These are phyloP conservation scores for Noccaea bulbosa DNA, from an alignment of 345 rosid species.

Conservation along the genomic window DNA sequence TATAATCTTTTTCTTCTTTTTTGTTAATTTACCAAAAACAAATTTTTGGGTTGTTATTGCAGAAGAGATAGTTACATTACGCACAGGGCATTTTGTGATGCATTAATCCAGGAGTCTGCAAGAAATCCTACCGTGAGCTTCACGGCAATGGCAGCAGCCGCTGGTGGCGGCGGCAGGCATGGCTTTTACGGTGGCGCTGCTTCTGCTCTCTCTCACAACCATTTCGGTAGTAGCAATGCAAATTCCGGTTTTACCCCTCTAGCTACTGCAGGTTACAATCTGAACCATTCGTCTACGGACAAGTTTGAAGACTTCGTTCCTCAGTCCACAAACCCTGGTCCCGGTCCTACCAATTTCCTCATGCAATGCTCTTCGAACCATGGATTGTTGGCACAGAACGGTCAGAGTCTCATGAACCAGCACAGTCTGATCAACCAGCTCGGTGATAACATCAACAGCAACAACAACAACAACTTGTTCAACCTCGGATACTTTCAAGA, in stretches of 20 bases:
- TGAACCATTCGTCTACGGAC: constrained; percentile 39
- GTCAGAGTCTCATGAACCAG: constrained; percentile 41
- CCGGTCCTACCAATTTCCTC: constrained; percentile 44
- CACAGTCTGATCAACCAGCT: constrained; percentile 32
- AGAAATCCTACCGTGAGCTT: constrained; percentile 58
- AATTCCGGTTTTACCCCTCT: constrained; percentile 33
- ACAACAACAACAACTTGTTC: constrained; percentile 40
- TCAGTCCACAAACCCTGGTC: constrained; percentile 44
- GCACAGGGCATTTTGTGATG: constrained; percentile 87
- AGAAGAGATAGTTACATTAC: constrained; percentile 91
- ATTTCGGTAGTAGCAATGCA: constrained; percentile 23
- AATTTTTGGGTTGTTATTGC: constrained; percentile 15
- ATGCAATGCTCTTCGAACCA: constrained; percentile 54
- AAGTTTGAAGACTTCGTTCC: constrained; percentile 51
- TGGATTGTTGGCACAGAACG: constrained; percentile 37
- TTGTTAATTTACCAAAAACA: background rate
- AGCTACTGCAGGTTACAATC: constrained; percentile 39
- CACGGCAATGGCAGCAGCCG: constrained; percentile 45
- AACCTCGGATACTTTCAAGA: constrained; percentile 64
- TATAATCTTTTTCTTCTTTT: background rate
- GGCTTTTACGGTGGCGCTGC: constrained; percentile 52
- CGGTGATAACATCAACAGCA: constrained; percentile 32
- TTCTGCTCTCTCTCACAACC: constrained; percentile 43
- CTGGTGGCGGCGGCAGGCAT: constrained; percentile 39
- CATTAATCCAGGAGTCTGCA: constrained; percentile 72